phyloP scores from a whole-genome alignment of 2,329 filamentous ascomycete genomes.

The Claviceps lovelessii region DNA sequence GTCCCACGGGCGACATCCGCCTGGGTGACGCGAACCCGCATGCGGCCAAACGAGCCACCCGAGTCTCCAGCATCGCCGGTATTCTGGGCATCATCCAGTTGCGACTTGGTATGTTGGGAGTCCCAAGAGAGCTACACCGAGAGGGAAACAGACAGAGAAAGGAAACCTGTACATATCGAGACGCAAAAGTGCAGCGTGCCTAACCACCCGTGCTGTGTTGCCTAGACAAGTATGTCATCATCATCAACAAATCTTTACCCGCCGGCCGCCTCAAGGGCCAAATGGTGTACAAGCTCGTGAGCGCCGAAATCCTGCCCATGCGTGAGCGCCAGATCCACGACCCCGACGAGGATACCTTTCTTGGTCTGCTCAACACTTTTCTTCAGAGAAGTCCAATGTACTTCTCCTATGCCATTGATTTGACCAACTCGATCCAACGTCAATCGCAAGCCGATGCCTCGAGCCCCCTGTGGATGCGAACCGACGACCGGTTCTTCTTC shows the following conservation, averaged over 20 bases:
- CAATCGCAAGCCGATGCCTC: conserved; percentile 63
- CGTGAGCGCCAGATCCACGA: conserved; percentile 86
- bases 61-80: conserved; percentile 83
- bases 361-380: conserved; percentile 65
- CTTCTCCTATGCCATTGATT: conserved; percentile 93
- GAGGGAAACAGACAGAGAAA: too few relatives aligned
- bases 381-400: conserved; percentile 83
- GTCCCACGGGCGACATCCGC: conserved; percentile 80
- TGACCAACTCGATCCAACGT: conserved; percentile 93
- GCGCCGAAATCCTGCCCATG: conserved; percentile 86
- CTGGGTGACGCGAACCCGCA: conserved; percentile 66
- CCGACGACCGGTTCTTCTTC: conserved; percentile 98
- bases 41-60: conserved; percentile 54
- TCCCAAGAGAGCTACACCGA: too few relatives aligned
- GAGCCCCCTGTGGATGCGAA: conserved; percentile 72
- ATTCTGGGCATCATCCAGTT: conserved; percentile 90
- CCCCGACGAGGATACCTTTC: conserved; percentile 84
- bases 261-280: conserved; percentile 88
- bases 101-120: conserved; percentile 55
- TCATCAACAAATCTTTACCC: conserved; percentile 87
- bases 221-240: conserved; percentile 82
- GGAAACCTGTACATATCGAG: too few relatives aligned
- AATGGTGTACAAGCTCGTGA: conserved; percentile 84
- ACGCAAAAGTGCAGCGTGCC: not conserved
- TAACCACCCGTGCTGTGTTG: not conserved